Evolutionary conservation across 192 early-diverging fungal species (phyloP), one percentile per base, ranked within the genome.

Genomic region (Rhizophagus clarus): DNA sequence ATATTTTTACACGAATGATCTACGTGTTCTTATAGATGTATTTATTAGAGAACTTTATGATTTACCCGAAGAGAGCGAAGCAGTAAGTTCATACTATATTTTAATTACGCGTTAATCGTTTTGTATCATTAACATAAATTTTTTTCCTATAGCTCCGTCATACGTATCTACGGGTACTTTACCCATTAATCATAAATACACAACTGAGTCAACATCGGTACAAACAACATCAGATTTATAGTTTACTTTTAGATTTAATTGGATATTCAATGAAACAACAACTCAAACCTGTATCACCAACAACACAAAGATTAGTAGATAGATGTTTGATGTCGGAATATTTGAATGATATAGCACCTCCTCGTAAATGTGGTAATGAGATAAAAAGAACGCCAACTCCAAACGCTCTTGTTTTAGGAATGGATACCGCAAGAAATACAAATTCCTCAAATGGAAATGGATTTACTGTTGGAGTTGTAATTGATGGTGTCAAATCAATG

Each of bases 1-100:
- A n/a, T 92, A 95, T 56, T 92, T 97, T 81, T 98, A 97, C 81
- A 96, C 97, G 17, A 98, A 98, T 78, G 97, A 98, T 82, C 86
- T 97, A 64, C 88, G 88, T 60, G 94, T 97, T 7, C 87, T 97
- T 31, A 87, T 97, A 12, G 97, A 98, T 82, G 93, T 97, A 3
- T 86, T 95, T 1, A 86, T 98, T 29, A 88, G 97, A 70, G 96
- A 97, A 82, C 83, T 95, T 17, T 87, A 90, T 81, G 87, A 95
- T 80, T 83, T 97, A 24, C 88, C 91, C 8, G 91, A 93, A 12
- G 89, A 91, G 15, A 77, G 75, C 10, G 75, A 67, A 66, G 62
- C 75, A 26, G 75, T 77, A 17, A 64, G 75, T 29, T 0, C 26
- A 47, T 26, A 24, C 28, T 14, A 28, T 3, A 15, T 26, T 29